A percentile compares a stretch with the other conserved stretches of the same genome.
Conservation (phyloP, 2,329 filamentous ascomycete genomes). For the Chaetomium sp. region DNA sequence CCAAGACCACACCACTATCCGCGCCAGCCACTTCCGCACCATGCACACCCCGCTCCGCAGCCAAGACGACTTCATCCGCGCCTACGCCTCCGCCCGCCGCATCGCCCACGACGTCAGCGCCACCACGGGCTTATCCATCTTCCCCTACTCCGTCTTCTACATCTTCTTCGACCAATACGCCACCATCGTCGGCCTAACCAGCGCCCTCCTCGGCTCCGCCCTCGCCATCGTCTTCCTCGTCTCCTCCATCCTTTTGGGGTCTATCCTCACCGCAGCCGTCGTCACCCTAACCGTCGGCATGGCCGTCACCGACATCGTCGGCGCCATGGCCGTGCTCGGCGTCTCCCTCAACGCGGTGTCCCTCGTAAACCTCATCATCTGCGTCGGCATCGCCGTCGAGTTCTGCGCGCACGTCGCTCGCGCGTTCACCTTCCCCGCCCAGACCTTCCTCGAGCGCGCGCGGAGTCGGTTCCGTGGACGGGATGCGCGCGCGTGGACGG, state of each 20-base stretch:
- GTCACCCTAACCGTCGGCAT: conserved; percentile 85
- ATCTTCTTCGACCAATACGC: conserved; percentile 99
- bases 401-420: conserved; percentile 96
- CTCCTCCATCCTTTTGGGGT: conserved; percentile 75
- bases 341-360: conserved; percentile 94
- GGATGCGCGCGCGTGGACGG: conserved; percentile 85
- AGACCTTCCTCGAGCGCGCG: conserved; percentile 72
- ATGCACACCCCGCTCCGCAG: conserved; percentile 80
- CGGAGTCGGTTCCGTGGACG: conserved; percentile 71
- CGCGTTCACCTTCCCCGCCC: conserved; percentile 89
- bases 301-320: conserved; percentile 90
- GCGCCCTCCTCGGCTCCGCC: conserved; percentile 71
- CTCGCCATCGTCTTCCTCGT: conserved; percentile 80
- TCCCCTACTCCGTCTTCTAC: conserved; percentile 96
- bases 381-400: conserved; percentile 91
- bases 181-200: conserved; percentile 73
- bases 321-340: conserved; percentile 81
- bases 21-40: conserved; percentile 86
- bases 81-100: conserved; percentile 81
- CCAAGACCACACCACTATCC: conserved; percentile 56
- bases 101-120: conserved; percentile 71
- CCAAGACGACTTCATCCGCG: conserved; percentile 87
- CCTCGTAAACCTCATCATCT: conserved; percentile 93
- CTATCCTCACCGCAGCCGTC: conserved; percentile 70
- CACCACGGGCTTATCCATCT: conserved; percentile 71